Evolutionary conservation across 106 monocot genomes (phyloP), one percentile per base, ranked within the genome.

Genomic region (Posidonia australis): DNA sequence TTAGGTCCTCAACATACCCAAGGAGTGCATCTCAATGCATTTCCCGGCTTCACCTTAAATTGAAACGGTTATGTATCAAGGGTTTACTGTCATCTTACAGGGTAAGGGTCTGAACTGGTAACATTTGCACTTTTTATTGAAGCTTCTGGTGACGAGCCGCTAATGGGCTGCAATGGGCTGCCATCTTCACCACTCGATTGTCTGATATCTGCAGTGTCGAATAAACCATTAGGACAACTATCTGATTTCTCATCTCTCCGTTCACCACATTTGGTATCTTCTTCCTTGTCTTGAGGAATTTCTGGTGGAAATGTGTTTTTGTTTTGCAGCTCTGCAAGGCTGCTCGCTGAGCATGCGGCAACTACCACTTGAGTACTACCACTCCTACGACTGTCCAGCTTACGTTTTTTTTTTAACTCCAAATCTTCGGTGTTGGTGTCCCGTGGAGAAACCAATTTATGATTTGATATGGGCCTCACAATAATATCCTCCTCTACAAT

Each of bases 61-160:
- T n/a, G 36, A 6, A 22, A 18, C 21, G 2, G 14, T 22, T 9
- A n/a, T 9, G 9, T 2, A 43, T 1, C 5, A 17, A 17, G 1
- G n/a, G 49, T 49, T 18, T 43, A 26, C 28, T 42, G 43, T 62
- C 23, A 62, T 62, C 61, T 62, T 43, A 62, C 61, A 42, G 61
- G 61, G 12, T 62, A 62, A 22, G 61, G 61, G 14, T 29, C 61
- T 19, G 61, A 21, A 23, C 21, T 42, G n/a, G 61, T 43, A 22
- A 62, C 31, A 20, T 43, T 43, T 31, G 58, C 58, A 62, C 28
- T 58, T 14, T 62, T 42, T 36, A 31, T 23, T 10, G 61, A 43
- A 4, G 42, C 20, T 42, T 62, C 61, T 21, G 61, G 30, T 62
- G 61, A 36, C 21, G 61, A 43, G 20, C 31, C 30, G 43, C 21